These are phyloP conservation scores for Letharia lupina DNA, from an alignment of 495 filamentous ascomycete genomes.

Conservation along the genomic window DNA sequence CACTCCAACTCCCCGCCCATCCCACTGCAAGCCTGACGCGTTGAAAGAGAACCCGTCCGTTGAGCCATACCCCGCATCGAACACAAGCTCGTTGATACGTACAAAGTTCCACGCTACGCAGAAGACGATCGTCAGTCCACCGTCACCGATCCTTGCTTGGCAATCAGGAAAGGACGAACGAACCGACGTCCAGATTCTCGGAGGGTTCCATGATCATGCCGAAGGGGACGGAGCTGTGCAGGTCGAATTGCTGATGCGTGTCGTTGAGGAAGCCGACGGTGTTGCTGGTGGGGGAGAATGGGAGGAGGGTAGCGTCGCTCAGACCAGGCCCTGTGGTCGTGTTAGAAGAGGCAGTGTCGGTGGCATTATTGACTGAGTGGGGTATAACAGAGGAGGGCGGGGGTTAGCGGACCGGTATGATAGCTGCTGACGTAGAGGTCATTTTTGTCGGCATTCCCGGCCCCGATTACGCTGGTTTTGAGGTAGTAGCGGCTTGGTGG, in stretches of 20 bases:
- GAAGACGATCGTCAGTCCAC: not conserved
- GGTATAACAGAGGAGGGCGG: not conserved
- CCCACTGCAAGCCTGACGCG: constrained; percentile 29
- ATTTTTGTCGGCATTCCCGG: constrained; percentile 26
- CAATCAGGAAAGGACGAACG: not conserved
- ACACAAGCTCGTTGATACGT: constrained; percentile 30
- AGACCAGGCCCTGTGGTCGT: constrained; percentile 30
- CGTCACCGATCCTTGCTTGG: not conserved
- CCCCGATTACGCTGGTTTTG: constrained; percentile 31
- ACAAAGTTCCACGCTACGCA: constrained; percentile 28
- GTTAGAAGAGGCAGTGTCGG: not conserved
- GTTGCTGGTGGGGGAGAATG: constrained; percentile 24
- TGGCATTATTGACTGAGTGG: not conserved
- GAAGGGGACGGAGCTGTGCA: constrained; percentile 34
- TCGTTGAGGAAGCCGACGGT: constrained; percentile 36
- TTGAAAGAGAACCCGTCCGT: constrained; percentile 36
- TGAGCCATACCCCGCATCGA: constrained; percentile 28
- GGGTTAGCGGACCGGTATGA: constrained; percentile 31
- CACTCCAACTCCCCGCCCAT: constrained; percentile 17
- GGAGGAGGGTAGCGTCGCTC: constrained; percentile 38
- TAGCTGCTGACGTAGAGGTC: constrained; percentile 41
- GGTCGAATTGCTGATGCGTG: constrained; percentile 35
- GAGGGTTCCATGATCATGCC: constrained; percentile 29
- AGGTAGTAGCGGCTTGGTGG: constrained; percentile 34
- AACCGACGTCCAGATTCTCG: constrained; percentile 26